These are phyloP conservation scores for Anthracocystis walkeri DNA, from an alignment of 1,284 basidiomycete species.

Conservation along the genomic window DNA sequence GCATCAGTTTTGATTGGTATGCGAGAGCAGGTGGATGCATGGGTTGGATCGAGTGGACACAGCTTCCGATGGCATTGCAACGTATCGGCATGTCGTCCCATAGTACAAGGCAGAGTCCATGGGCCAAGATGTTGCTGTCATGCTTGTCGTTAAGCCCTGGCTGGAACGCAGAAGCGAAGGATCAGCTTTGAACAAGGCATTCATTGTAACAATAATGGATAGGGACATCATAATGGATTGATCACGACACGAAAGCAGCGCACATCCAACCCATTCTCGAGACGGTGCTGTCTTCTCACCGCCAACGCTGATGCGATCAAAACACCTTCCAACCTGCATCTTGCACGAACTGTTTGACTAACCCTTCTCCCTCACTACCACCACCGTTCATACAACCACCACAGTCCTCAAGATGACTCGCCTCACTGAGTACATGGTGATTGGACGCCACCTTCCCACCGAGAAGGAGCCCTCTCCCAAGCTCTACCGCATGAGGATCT, in stretches of 20 bases:
- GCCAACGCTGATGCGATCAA: slow-evolving; percentile 30
- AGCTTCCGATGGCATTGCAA: no score
- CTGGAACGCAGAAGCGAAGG: no score
- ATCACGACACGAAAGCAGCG: no score
- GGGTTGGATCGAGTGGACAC: no score
- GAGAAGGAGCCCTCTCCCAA: slow-evolving; percentile 92
- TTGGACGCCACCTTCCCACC: slow-evolving; percentile 96
- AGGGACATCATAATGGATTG: background rate
- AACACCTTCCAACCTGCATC: background rate
- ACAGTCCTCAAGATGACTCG: slow-evolving; percentile 59
- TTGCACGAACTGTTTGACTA: slow-evolving; percentile 11
- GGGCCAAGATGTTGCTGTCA: no score
- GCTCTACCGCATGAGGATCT: slow-evolving; percentile 99
- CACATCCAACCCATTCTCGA: background rate
- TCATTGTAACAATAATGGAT: no score
- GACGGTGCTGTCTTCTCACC: background rate
- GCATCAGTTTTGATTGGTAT: no score
- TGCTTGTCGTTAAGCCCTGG: no score
- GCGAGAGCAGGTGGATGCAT: no score
- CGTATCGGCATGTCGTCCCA: no score
- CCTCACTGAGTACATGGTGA: slow-evolving; percentile 89
- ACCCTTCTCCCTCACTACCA: slow-evolving; percentile 19
- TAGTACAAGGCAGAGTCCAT: no score
- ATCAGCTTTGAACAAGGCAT: no score
- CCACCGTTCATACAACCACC: background rate